Evolutionary conservation across 768 basidiomycete genomes (phyloP), one percentile per base, ranked within the genome.

Genomic region (Suillus fuscotomentosus): DNA sequence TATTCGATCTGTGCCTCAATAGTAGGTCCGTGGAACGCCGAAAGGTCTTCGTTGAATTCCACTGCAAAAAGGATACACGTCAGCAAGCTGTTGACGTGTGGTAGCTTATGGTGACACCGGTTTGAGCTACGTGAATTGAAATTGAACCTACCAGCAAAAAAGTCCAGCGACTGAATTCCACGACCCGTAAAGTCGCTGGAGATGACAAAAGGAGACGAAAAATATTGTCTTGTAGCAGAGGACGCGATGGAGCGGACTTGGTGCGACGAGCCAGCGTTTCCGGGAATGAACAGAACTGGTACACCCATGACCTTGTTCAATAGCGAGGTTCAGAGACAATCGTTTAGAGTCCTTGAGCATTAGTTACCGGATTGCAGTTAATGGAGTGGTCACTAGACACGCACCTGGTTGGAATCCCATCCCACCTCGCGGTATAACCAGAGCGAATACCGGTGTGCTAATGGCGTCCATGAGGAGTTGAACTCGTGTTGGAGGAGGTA

Each of bases 31-130:
- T 98, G 94, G 69, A 99, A 92, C 0, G 97, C 97, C 10, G 95
- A 95, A 41, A 98, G 86, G 70, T 98, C 97, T 76, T 98, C 97
- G 71, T 98, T 97, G 80, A 95, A 96, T 72, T 99, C 96, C 70
- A 94, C 95, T 93, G 70, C 15, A 62, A 8, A 14, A 45, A 63
- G 20, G 8, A 59, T 42, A 41, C 59, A 5, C 43, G 45, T 48
- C 31, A 42, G 48, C 20, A 11, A 24, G 15, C 38, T 70, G 24
- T 43, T 27, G 27, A 60, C 3, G 43, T 45, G 48, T 62, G 62
- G 51, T 3, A 62, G 39, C 9, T 42, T 3, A 31, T n/a, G n/a
- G 39, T 38, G 34, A 42, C 27, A 59, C 41, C 8, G 27, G 10
- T 36, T 24, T 15, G 22, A 63, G 61, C 64, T 43, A 41, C n/a